phyloP scores from a whole-genome alignment of 2,329 filamentous ascomycete genomes.

The Domatiomyces catenatus region DNA sequence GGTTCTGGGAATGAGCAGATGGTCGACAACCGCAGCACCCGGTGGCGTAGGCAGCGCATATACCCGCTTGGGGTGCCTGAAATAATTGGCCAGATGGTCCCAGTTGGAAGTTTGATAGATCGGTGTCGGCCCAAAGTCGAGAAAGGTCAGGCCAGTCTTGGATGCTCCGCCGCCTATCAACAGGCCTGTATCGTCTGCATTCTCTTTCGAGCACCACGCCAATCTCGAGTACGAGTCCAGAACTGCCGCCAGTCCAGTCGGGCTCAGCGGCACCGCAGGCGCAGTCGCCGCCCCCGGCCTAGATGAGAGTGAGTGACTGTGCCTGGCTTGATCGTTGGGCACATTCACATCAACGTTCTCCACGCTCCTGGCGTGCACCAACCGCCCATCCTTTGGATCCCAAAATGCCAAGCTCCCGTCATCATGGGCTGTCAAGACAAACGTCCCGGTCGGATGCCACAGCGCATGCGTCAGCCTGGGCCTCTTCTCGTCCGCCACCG shows the following conservation, averaged over 20 bases:
- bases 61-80: constrained; percentile 58
- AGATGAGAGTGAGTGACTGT: too few species aligned
- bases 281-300: constrained; percentile 35
- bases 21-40: constrained; percentile 62
- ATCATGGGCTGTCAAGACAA: constrained; percentile 72
- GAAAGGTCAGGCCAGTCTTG: constrained; percentile 63
- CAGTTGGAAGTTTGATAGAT: constrained; percentile 84
- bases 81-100: constrained; percentile 65
- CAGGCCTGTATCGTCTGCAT: constrained; percentile 83
- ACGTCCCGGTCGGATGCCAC: constrained; percentile 92
- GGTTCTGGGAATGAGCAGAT: constrained; percentile 64
- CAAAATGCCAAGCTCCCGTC: constrained; percentile 87
- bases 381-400: constrained; percentile 76
- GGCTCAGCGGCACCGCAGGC: constrained; percentile 15
- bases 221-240: constrained; percentile 65
- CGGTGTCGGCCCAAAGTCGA: constrained; percentile 78
- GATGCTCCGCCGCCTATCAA: constrained; percentile 69
- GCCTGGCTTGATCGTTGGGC: too few species aligned
- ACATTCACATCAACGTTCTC: constrained; percentile 59
- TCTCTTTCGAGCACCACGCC: constrained; percentile 85
- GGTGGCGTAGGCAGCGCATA: constrained; percentile 59
- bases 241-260: constrained; percentile 26
- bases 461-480: constrained; percentile 68
- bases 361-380: constrained; percentile 70
- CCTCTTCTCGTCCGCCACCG: constrained; percentile 42